phyloP scores from a whole-genome alignment of 1,139 yeast species.

The Debaryomyces udenii region DNA sequence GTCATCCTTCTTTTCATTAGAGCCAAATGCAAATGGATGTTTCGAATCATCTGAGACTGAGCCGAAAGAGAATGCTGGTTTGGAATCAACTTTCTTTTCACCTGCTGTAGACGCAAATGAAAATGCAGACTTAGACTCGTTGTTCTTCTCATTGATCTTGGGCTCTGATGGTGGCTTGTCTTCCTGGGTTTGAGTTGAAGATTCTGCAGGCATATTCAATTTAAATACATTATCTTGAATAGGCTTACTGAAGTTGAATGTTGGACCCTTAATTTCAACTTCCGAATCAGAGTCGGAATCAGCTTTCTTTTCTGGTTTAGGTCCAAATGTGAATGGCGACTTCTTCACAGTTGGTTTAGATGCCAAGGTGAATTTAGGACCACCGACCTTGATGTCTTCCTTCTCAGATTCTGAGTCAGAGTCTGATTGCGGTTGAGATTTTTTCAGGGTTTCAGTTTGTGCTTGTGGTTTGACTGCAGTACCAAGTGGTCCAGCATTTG shows the following conservation, averaged over 20 bases:
- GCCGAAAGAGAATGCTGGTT: constrained; percentile 28
- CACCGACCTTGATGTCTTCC: constrained; percentile 56
- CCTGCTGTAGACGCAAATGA: constrained; percentile 13
- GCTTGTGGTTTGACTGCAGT: constrained; percentile 5
- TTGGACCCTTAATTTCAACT: constrained; percentile 65
- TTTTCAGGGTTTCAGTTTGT: constrained; percentile 8
- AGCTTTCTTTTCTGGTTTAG: constrained; percentile 42
- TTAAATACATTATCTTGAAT: constrained; percentile 55
- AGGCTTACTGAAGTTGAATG: constrained; percentile 54
- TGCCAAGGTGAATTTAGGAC: constrained; percentile 63
- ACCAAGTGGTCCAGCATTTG: constrained; percentile 6
- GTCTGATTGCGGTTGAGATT: constrained; percentile 16
- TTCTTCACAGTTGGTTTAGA: constrained; percentile 57
- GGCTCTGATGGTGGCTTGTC: constrained; percentile 9
- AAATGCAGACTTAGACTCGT: constrained; percentile 14
- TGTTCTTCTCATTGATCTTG: constrained; percentile 9
- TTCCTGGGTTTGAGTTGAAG: constrained; percentile 13
- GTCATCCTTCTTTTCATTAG: constrained; percentile 9
- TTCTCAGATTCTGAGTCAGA: constrained; percentile 35
- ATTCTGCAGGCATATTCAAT: constrained; percentile 19
- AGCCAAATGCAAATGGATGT: neutral
- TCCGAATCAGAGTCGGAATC: constrained; percentile 57
- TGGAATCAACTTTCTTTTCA: constrained; percentile 11
- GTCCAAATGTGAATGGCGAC: constrained; percentile 60
- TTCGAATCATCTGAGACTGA: constrained; percentile 6